phyloP scores from a whole-genome alignment of 352 stramenopile species.

The Pythium sukuiense region DNA sequence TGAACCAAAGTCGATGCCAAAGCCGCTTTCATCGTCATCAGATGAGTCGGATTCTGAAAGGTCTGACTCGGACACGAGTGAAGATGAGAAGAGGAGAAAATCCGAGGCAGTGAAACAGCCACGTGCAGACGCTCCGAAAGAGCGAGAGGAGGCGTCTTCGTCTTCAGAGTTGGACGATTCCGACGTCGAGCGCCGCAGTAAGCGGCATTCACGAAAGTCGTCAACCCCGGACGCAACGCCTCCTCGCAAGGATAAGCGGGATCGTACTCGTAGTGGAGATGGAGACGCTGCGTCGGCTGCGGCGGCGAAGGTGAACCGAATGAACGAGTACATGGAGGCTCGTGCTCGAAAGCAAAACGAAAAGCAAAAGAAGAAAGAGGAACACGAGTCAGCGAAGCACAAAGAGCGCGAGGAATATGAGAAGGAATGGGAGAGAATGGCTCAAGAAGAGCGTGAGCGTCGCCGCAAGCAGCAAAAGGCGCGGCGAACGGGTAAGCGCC shows the following conservation, averaged over 20 bases:
- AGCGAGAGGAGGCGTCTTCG: background rate
- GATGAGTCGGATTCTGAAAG: constrained; percentile 12
- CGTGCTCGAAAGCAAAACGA: constrained; percentile 75
- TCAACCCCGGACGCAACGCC: background rate
- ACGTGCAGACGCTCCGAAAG: background rate
- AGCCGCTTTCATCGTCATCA: constrained; percentile 8
- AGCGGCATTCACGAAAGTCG: background rate
- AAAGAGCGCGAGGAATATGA: constrained; percentile 86
- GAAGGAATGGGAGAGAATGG: constrained; percentile 88
- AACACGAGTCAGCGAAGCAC: constrained; percentile 70
- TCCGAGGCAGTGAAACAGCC: background rate
- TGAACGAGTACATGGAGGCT: constrained; percentile 90
- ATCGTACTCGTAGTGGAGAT: constrained; percentile 28
- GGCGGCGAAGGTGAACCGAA: constrained; percentile 59
- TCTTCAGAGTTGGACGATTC: constrained; percentile 9
- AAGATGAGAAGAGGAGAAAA: background rate
- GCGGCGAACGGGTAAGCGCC: constrained; percentile 59
- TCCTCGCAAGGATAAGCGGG: constrained; percentile 16
- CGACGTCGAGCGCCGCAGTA: constrained; percentile 1
- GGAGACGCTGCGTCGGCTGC: constrained; percentile 21
- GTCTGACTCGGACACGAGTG: constrained; percentile 14
- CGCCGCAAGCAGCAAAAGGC: constrained; percentile 80
- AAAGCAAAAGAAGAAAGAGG: constrained; percentile 74
- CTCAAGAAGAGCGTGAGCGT: constrained; percentile 80
- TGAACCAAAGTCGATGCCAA: background rate